Conservation (phyloP, 805 yeast genomes). For the Kluyveromyces wickerhamii region DNA sequence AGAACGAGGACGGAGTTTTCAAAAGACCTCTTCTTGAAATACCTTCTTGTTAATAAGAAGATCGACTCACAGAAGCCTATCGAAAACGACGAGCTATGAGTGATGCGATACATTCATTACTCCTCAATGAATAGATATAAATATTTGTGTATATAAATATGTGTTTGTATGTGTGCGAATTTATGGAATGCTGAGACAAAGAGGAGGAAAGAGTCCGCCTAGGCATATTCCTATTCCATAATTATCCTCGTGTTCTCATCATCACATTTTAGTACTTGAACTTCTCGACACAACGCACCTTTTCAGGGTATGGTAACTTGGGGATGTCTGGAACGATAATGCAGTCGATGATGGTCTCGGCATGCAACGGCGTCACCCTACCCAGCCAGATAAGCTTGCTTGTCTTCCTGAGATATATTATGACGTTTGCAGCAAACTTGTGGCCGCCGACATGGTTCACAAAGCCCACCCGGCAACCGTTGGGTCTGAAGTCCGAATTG, state of each 20-base stretch:
- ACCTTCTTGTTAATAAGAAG: not conserved
- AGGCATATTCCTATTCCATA: too few species aligned
- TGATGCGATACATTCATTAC: too few species aligned
- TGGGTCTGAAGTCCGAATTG: constrained; percentile 61
- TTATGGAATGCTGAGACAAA: too few species aligned
- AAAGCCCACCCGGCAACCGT: constrained; percentile 63
- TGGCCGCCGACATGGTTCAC: constrained; percentile 95
- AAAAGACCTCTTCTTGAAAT: constrained; percentile 12
- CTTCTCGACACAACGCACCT: constrained; percentile 43
- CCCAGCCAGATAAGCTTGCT: constrained; percentile 77
- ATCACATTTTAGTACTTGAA: constrained; percentile 24
- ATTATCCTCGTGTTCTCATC: too few species aligned
- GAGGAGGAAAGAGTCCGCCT: too few species aligned
- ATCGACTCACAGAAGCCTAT: not conserved
- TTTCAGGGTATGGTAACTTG: constrained; percentile 60
- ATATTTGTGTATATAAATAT: too few species aligned
- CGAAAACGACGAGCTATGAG: not conserved
- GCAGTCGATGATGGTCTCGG: constrained; percentile 67
- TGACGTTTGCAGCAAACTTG: constrained; percentile 84
- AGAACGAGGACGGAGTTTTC: constrained; percentile 18
- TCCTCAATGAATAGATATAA: too few species aligned
- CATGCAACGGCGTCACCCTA: constrained; percentile 70
- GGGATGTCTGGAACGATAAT: constrained; percentile 61
- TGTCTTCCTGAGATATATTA: constrained; percentile 51
- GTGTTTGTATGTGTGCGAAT: too few species aligned